A percentile compares a stretch with the other conserved stretches of the same genome.
These are phyloP conservation scores for Fraxinus xanthoxyloides DNA, from an alignment of 305 asterid genomes.

Conservation along the genomic window DNA sequence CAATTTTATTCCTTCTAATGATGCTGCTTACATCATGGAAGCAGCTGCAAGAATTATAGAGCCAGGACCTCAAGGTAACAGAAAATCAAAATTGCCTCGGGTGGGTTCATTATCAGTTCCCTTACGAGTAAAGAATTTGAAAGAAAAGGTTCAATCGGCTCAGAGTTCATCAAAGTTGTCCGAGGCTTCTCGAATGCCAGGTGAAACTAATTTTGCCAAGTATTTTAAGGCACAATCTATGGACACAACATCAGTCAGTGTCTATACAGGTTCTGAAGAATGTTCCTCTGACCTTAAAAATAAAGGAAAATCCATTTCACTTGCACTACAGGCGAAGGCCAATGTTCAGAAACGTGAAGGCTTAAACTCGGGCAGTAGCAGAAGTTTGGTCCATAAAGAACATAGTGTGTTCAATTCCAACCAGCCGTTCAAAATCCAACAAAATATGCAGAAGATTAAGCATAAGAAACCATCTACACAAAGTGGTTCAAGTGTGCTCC, in stretches of 20 bases:
- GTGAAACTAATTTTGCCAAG: conserved; percentile 43
- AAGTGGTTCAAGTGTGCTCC: conserved; percentile 48
- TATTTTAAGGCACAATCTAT: conserved; percentile 37
- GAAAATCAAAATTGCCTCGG: conserved; percentile 29
- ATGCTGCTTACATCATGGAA: conserved; percentile 83
- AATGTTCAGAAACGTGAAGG: conserved; percentile 80
- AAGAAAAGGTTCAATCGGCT: conserved; percentile 55
- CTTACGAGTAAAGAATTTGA: conserved; percentile 53
- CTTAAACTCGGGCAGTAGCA: conserved; percentile 18
- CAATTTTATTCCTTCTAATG: conserved; percentile 48
- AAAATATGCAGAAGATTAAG: conserved; percentile 39
- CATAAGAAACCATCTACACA: conserved; percentile 45
- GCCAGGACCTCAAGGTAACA: conserved; percentile 40
- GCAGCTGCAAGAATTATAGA: conserved; percentile 73
- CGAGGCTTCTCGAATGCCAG: conserved; percentile 46
- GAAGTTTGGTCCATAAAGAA: conserved; percentile 36
- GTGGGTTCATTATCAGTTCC: conserved; percentile 58
- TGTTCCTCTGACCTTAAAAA: conserved; percentile 32
- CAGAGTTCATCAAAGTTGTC: conserved; percentile 42
- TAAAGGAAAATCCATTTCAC: conserved; percentile 39
- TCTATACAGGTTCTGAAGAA: conserved; percentile 46
- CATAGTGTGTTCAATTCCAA: conserved; percentile 34
- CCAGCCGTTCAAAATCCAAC: conserved; percentile 45
- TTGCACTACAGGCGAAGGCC: conserved; percentile 74
- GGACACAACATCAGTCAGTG: conserved; percentile 36